Conservation (phyloP, 2,329 filamentous ascomycete genomes). For the Trichoderma hamatum region DNA sequence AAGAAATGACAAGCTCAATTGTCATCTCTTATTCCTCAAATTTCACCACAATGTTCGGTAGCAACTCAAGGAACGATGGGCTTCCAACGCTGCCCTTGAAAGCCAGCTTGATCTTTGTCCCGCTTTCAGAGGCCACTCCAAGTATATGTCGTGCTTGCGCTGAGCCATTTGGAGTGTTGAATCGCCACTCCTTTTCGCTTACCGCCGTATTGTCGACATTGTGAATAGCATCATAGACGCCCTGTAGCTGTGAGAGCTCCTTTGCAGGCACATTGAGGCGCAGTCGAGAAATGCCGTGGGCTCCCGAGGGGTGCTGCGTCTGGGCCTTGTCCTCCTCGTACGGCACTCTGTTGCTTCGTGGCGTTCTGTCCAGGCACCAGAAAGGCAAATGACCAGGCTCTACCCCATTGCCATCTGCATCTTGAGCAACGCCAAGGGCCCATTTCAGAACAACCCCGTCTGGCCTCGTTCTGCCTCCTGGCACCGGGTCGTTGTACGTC, state of each 20-base stretch:
- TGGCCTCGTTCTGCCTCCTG: slow-evolving; percentile 57
- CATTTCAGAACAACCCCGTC: slow-evolving; percentile 63
- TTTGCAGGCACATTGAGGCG: slow-evolving; percentile 40
- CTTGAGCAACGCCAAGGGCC: slow-evolving; percentile 54
- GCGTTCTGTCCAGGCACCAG: slow-evolving; percentile 66
- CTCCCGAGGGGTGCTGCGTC: slow-evolving; percentile 54
- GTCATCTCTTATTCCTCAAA: slow-evolving; percentile 20
- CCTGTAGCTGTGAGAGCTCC: slow-evolving; percentile 29
- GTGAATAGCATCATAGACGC: slow-evolving; percentile 39
- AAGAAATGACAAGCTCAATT: not conserved
- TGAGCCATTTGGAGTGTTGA: slow-evolving; percentile 26
- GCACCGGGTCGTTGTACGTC: slow-evolving; percentile 51
- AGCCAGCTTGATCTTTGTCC: slow-evolving; percentile 26
- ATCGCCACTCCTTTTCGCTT: slow-evolving; percentile 21
- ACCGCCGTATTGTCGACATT: not conserved
- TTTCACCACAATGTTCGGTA: slow-evolving; percentile 30
- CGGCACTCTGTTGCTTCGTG: slow-evolving; percentile 59
- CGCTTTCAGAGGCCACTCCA: slow-evolving; percentile 11
- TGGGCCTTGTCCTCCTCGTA: slow-evolving; percentile 34
- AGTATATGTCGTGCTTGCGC: slow-evolving; percentile 26
- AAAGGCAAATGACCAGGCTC: slow-evolving; percentile 61
- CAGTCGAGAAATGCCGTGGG: slow-evolving; percentile 53
- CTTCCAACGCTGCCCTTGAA: slow-evolving; percentile 26
- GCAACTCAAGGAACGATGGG: slow-evolving; percentile 30
- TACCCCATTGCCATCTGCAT: slow-evolving; percentile 31